Evolutionary conservation across 805 yeast genomes (phyloP).

Genomic region (Metschnikowia similis): DNA sequence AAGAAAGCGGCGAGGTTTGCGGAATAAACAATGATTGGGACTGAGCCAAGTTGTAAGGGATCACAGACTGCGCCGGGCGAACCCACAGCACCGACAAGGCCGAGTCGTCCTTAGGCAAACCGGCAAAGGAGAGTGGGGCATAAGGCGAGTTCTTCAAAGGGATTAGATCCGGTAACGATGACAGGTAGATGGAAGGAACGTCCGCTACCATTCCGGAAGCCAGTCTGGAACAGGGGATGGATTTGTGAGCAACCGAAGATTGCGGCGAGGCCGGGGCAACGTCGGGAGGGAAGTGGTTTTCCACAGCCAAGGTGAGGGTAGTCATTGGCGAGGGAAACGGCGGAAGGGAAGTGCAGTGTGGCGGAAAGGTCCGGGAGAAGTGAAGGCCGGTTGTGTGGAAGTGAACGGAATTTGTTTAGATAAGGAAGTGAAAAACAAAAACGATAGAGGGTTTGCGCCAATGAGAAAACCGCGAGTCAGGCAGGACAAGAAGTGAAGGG

Average conservation of each 20-base stretch:
- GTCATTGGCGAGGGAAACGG: conserved; percentile 7
- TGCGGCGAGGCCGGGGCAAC: background rate
- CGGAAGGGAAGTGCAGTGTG: background rate
- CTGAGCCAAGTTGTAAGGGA: background rate
- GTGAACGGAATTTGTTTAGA: background rate
- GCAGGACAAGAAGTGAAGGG: background rate
- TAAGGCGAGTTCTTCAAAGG: background rate
- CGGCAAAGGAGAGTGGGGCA: background rate
- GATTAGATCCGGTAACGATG: conserved; percentile 1
- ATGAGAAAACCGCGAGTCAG: background rate
- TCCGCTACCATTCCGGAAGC: conserved; percentile 1
- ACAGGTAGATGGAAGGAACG: conserved; percentile 1
- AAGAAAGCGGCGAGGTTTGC: background rate
- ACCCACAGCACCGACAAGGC: conserved; percentile 8
- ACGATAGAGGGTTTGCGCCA: background rate
- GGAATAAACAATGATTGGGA: background rate
- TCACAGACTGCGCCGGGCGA: conserved; percentile 1
- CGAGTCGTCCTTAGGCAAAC: conserved; percentile 6
- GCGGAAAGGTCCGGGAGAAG: background rate
- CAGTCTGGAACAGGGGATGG: background rate
- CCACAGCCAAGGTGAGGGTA: conserved; percentile 16
- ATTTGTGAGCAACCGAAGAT: background rate
- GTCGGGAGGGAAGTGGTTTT: conserved; percentile 12
- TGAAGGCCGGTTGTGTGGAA: background rate
- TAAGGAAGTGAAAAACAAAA: background rate